Evolutionary conservation across 2,329 filamentous ascomycete genomes (phyloP).

Genomic region (Fusarium udum): DNA sequence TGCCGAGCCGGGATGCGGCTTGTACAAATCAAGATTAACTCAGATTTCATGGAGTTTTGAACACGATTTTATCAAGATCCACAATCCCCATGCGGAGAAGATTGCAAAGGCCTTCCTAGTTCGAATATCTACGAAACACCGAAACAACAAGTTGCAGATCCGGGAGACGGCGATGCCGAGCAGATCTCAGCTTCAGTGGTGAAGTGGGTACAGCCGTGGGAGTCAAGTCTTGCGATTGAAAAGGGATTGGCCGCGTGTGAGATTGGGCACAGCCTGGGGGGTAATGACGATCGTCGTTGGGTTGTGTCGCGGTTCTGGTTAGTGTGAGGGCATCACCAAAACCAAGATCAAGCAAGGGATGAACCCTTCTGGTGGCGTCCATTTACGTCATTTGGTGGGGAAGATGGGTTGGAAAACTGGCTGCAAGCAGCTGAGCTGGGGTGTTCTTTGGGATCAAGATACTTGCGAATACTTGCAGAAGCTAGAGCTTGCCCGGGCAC

Average conservation of each 20-base stretch:
- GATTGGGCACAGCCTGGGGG: conserved; percentile 15
- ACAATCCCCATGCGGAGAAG: conserved; percentile 18
- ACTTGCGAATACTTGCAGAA: background rate
- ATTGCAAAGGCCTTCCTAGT: background rate
- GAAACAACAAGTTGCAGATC: conserved; percentile 30
- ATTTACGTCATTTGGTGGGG: conserved; percentile 36
- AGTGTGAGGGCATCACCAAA: conserved; percentile 31
- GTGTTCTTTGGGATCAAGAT: background rate
- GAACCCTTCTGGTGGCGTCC: conserved; percentile 19
- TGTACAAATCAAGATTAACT: conserved; percentile 10
- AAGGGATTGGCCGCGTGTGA: background rate
- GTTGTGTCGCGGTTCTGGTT: conserved; percentile 22
- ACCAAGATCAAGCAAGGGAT: conserved; percentile 13
- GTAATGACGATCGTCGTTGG: conserved; percentile 30
- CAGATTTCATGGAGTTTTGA: background rate
- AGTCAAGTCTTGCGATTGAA: background rate
- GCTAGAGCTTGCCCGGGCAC: background rate
- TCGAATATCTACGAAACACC: conserved; percentile 7
- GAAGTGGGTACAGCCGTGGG: conserved; percentile 3
- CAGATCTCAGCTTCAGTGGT: conserved; percentile 17
- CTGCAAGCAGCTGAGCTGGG: conserved; percentile 21
- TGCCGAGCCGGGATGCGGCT: conserved; percentile 17
- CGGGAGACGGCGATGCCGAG: conserved; percentile 33
- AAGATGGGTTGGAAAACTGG: conserved; percentile 17
- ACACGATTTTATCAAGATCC: conserved; percentile 5